phyloP scores from a whole-genome alignment of 345 rosid species.

The Eucalyptus dawsonii region DNA sequence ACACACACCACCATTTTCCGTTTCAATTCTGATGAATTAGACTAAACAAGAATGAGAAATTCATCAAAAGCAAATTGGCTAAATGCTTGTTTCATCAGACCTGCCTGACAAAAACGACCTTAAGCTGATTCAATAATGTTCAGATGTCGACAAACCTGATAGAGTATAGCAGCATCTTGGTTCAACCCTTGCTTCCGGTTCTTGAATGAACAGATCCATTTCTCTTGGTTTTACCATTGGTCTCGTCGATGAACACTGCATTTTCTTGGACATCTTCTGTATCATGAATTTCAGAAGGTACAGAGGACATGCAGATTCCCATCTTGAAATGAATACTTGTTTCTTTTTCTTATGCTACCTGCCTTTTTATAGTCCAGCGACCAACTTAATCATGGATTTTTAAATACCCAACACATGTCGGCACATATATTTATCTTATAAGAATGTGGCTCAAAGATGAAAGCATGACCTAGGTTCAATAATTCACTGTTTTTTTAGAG shows the following conservation, averaged over 20 bases:
- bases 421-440: slow-evolving; percentile 1
- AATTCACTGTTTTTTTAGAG: slow-evolving; percentile 5
- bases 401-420: not conserved
- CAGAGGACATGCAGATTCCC: slow-evolving; percentile 49
- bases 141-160: slow-evolving; percentile 6
- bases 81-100: not conserved
- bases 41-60: not conserved
- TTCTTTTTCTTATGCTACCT: not conserved
- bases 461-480: slow-evolving; percentile 12
- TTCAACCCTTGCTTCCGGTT: slow-evolving; percentile 65
- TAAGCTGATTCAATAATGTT: slow-evolving; percentile 4
- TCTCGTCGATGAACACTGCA: not conserved
- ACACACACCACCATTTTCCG: not conserved
- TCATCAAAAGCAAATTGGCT: not conserved
- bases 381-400: slow-evolving; percentile 4
- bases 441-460: slow-evolving; percentile 18
- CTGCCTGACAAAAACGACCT: not conserved
- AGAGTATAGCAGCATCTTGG: slow-evolving; percentile 72
- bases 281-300: slow-evolving; percentile 29
- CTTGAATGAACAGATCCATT: slow-evolving; percentile 43
- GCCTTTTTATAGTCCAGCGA: not conserved
- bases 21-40: not conserved
- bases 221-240: not conserved
- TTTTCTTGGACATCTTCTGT: slow-evolving; percentile 1
- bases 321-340: not conserved